Evolutionary conservation across 768 basidiomycete genomes (phyloP).

Genomic region (Leccinum arenicola): DNA sequence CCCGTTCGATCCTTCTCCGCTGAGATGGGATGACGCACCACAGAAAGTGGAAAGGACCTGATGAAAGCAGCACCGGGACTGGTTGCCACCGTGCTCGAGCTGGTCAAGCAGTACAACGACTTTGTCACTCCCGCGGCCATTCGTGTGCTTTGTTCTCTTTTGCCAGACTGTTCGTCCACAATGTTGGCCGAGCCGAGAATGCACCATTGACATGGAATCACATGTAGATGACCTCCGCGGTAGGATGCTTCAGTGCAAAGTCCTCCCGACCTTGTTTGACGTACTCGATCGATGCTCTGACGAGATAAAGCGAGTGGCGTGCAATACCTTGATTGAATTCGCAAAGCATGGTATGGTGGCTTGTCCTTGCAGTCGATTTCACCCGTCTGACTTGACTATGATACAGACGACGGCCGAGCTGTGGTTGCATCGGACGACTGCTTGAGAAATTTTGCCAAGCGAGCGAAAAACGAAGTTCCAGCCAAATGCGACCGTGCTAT

Average conservation of each 20-base stretch:
- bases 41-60: constrained; percentile 6
- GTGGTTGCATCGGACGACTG: constrained; percentile 3
- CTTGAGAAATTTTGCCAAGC: constrained; percentile 15
- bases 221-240: constrained; percentile 18
- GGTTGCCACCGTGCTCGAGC: constrained; percentile 15
- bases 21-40: not conserved
- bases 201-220: constrained; percentile 1
- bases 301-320: constrained; percentile 13
- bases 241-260: constrained; percentile 14
- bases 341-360: constrained; percentile 17
- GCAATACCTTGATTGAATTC: constrained; percentile 15
- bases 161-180: constrained; percentile 17
- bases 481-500: constrained; percentile 19
- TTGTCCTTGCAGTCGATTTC: not conserved
- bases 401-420: constrained; percentile 8
- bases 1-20: not conserved
- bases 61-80: constrained; percentile 9
- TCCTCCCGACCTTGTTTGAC: constrained; percentile 17
- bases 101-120: constrained; percentile 23
- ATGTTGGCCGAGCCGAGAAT: not conserved
- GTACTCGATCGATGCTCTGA: constrained; percentile 21
- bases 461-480: constrained; percentile 4
- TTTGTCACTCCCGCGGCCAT: constrained; percentile 30
- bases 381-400: not conserved
- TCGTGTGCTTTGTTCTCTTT: constrained; percentile 23